phyloP scores from a whole-genome alignment of 2,329 filamentous ascomycete genomes.

The Trichophyton simii region DNA sequence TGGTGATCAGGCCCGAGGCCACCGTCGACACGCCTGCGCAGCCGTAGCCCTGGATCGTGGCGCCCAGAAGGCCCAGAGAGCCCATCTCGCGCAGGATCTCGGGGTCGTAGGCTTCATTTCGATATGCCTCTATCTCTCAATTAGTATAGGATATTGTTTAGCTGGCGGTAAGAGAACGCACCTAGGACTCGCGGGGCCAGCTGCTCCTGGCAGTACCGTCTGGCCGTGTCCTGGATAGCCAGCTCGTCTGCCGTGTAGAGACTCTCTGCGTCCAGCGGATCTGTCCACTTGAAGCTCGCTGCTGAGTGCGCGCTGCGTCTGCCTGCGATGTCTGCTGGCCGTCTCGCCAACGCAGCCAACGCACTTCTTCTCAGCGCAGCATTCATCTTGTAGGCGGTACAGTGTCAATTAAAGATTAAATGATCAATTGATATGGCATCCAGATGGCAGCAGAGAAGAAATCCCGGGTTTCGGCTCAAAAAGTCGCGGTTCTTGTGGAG shows the following conservation, averaged over 20 bases:
- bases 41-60: slow-evolving; percentile 74
- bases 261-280: slow-evolving; percentile 63
- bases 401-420: not conserved
- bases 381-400: slow-evolving; percentile 8
- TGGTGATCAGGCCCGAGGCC: slow-evolving; percentile 77
- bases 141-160: no score
- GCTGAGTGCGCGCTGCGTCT: slow-evolving; percentile 7
- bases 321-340: slow-evolving; percentile 1
- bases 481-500: not conserved
- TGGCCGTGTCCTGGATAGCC: slow-evolving; percentile 79
- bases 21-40: slow-evolving; percentile 82
- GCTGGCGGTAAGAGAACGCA: slow-evolving; percentile 28
- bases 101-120: slow-evolving; percentile 74
- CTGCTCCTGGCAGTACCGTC: slow-evolving; percentile 85
- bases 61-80: slow-evolving; percentile 73
- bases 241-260: slow-evolving; percentile 81
- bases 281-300: slow-evolving; percentile 71
- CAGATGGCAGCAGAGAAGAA: no score
- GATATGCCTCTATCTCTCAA: slow-evolving; percentile 58
- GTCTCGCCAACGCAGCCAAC: not conserved
- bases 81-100: slow-evolving; percentile 87
- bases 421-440: not conserved
- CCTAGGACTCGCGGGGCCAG: slow-evolving; percentile 75
- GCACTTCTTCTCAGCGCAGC: slow-evolving; percentile 4
- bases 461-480: not conserved